Evolutionary conservation across 495 filamentous ascomycete genomes (phyloP), one percentile per base, ranked within the genome.

Genomic region (Neurospora cerealis): DNA sequence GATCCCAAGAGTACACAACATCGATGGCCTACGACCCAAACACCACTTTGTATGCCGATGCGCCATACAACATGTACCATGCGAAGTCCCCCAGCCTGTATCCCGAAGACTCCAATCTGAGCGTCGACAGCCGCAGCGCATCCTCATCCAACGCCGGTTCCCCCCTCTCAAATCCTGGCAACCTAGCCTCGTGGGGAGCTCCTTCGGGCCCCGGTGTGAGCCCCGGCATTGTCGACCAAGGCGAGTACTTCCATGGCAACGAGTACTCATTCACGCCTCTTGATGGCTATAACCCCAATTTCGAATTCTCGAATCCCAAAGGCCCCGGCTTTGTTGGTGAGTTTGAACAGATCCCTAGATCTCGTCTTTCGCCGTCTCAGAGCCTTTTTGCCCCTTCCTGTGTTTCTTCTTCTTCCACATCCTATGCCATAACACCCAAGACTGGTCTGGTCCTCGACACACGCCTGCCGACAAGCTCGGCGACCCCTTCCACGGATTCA

Each of bases 101-200:
- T 73, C 74, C 80, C 24, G 86, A 88, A 70, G 83, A 86, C 54
- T 86, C 87, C 77, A 83, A 87, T 86, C 80, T 94, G 69, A 94
- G 92, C 19, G 93, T 91, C 72, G 90, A 91, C 36, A 96, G 93
- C 17, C 90, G 91, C 36, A 96, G 93, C 19, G 90, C 91, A 15
- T 87, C 92, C 19, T 96, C 94, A 2, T 97, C 94, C 5, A 87
- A 90, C 40, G 91, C 93, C 77, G 93, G 91, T 40, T 97, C 94
- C 10, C 94, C 94, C 24, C 91, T 91, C 74, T 91, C 91, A 0
- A 88, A 87, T 71, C 86, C 87, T 73, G 85, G 88, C 21, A 88
- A 91, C 48, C 83, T 86, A 70, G 83, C 88, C 46, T 83, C 85
- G 79, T 83, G 89, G 78, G 82, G 87, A 32, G 87, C 87, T n/a